Conservation (phyloP, 202 grass and related monocot species). For the Digitaria exilis region DNA sequence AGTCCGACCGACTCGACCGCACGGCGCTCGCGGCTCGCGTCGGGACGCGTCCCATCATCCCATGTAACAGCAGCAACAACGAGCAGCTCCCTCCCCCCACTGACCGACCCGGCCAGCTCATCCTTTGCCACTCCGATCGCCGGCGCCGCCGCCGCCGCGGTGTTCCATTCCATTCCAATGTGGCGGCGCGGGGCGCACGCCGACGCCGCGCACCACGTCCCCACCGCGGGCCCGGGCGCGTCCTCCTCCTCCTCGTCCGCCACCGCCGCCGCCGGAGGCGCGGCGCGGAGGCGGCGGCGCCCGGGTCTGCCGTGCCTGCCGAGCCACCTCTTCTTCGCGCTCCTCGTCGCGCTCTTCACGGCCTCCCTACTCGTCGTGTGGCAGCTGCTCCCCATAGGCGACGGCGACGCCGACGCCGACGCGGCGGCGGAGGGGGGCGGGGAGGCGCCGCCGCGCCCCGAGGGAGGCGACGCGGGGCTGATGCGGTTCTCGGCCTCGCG, state of each 20-base stretch:
- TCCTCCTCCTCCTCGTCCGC: background rate
- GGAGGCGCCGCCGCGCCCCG: conserved; percentile 5
- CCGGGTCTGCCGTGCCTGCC: conserved; percentile 52
- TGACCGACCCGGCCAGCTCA: background rate
- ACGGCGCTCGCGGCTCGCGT: conserved; percentile 10
- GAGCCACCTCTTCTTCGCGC: conserved; percentile 61
- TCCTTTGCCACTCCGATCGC: background rate
- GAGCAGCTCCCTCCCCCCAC: conserved; percentile 29
- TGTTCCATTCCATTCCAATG: conserved; percentile 39
- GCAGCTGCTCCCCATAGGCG: conserved; percentile 68
- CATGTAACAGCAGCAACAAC: conserved; percentile 24
- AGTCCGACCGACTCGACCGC: conserved; percentile 5
- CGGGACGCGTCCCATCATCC: background rate
- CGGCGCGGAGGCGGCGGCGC: conserved; percentile 43
- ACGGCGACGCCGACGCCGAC: conserved; percentile 35
- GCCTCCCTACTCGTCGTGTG: conserved; percentile 66
- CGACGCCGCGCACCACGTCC: conserved; percentile 46
- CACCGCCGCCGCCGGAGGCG: background rate
- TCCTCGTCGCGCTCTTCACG: conserved; percentile 61
- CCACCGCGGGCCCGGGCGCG: background rate
- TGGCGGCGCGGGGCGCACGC: conserved; percentile 65
- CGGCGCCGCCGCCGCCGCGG: conserved; percentile 2
- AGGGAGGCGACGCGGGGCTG: background rate
- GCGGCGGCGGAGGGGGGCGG: conserved; percentile 24
- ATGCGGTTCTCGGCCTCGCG: conserved; percentile 58